phyloP scores from a whole-genome alignment of 1,284 basidiomycete species.

The Ustilago cynodontis region DNA sequence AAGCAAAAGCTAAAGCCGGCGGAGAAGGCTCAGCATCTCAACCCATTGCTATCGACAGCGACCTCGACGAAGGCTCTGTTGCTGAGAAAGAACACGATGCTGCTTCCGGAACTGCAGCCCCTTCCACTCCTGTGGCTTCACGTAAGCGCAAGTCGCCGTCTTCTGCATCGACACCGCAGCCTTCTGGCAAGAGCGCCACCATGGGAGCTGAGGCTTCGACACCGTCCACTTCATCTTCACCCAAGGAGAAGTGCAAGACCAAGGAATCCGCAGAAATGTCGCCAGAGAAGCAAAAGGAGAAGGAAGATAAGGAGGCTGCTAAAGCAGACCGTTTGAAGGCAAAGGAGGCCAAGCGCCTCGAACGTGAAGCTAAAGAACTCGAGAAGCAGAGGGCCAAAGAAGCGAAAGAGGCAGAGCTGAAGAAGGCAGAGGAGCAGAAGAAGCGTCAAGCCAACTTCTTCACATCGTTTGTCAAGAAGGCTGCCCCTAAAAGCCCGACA shows the following conservation, averaged over 20 bases:
- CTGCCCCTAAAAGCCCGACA: constrained; percentile 31
- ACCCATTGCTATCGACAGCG: constrained; percentile 38
- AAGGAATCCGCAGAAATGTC: constrained; percentile 45
- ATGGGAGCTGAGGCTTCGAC: constrained; percentile 25
- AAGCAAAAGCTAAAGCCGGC: background rate
- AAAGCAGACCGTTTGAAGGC: constrained; percentile 67
- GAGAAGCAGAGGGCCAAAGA: constrained; percentile 68
- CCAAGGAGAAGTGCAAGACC: constrained; percentile 53
- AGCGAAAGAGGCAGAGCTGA: constrained; percentile 57
- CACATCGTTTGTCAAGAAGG: constrained; percentile 63
- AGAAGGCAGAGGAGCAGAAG: constrained; percentile 72
- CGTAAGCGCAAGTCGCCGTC: constrained; percentile 37
- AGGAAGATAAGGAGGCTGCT: constrained; percentile 70
- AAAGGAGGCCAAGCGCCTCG: constrained; percentile 53
- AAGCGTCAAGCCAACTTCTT: constrained; percentile 59
- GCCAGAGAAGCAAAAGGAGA: constrained; percentile 68
- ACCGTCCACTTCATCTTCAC: constrained; percentile 29
- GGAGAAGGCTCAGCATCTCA: constrained; percentile 21
- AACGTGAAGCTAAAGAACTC: constrained; percentile 52
- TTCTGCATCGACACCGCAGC: constrained; percentile 33
- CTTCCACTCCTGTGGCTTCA: constrained; percentile 26
- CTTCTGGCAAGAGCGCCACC: constrained; percentile 20
- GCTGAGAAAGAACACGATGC: constrained; percentile 30
- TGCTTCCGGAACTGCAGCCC: constrained; percentile 7
- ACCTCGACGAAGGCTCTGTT: constrained; percentile 33